Percentiles rank a stretch among this genome's conserved stretches.
These are phyloP conservation scores for Mycena belliarum DNA, from an alignment of 768 basidiomycete species.

Conservation along the genomic window DNA sequence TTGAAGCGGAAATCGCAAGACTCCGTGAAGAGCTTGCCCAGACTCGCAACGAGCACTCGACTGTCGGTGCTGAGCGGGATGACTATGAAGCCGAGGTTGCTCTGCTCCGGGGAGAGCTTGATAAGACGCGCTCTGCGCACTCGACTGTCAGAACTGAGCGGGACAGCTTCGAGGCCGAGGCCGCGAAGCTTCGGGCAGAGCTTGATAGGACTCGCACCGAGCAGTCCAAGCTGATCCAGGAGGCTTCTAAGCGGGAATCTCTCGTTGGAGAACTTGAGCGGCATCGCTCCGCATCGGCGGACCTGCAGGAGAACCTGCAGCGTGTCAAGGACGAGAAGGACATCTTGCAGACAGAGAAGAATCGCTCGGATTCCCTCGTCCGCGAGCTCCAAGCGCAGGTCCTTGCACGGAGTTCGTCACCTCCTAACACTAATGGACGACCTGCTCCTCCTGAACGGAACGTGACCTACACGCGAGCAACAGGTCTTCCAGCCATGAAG, in stretches of 20 bases:
- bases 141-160: constrained; percentile 38
- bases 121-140: constrained; percentile 39
- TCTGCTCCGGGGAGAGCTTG: constrained; percentile 59
- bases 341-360: constrained; percentile 69
- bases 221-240: constrained; percentile 64
- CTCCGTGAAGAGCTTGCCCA: constrained; percentile 62
- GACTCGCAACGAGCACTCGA: constrained; percentile 36
- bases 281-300: constrained; percentile 73
- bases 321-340: constrained; percentile 84
- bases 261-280: constrained; percentile 74
- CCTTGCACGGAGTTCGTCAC: constrained; percentile 56
- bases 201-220: constrained; percentile 52
- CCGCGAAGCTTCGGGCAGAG: constrained; percentile 43
- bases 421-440: constrained; percentile 56
- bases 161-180: constrained; percentile 27
- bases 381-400: constrained; percentile 80
- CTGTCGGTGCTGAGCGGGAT: constrained; percentile 46
- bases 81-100: constrained; percentile 50
- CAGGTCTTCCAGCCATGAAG: constrained; percentile 67
- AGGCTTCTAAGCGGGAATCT: constrained; percentile 74
- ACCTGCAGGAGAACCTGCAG: constrained; percentile 77
- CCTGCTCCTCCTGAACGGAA: constrained; percentile 51
- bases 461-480: constrained; percentile 55
- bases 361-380: constrained; percentile 63
- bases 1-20: constrained; percentile 48